Evolutionary conservation across 768 basidiomycete species (phyloP).

Genomic region (Boletellus ananas): DNA sequence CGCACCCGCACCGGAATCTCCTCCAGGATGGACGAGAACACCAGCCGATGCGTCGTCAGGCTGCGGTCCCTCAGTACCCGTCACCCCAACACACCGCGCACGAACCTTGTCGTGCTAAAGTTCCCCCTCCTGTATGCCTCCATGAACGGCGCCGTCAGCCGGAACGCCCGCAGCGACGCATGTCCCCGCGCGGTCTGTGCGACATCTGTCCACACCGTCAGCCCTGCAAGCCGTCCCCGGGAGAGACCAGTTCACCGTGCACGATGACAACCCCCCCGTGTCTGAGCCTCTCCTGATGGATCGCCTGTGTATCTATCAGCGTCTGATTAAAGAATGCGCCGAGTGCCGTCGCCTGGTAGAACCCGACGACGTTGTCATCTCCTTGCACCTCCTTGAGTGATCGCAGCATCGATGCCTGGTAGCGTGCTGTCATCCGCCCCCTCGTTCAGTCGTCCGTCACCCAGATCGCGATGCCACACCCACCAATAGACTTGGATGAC

Average conservation of each 20-base stretch:
- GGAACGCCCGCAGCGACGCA: conserved; percentile 86
- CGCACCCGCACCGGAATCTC: conserved; percentile 84
- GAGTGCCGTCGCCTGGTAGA: conserved; percentile 86
- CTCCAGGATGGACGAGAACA: conserved; percentile 81
- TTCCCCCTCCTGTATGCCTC: conserved; percentile 78
- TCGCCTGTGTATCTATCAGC: conserved; percentile 76
- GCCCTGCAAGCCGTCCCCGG: background rate
- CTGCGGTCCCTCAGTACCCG: conserved; percentile 38
- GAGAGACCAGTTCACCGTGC: conserved; percentile 55
- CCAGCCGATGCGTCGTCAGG: conserved; percentile 73
- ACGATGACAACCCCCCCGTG: conserved; percentile 84
- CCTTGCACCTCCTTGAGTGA: conserved; percentile 87
- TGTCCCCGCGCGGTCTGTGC: conserved; percentile 78
- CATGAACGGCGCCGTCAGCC: conserved; percentile 74
- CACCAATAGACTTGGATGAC: conserved; percentile 70
- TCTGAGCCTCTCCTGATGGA: conserved; percentile 80
- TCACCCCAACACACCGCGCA: background rate
- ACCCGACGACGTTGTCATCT: conserved; percentile 89
- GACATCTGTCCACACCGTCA: conserved; percentile 49
- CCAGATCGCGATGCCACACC: conserved; percentile 26
- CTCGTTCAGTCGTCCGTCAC: conserved; percentile 1
- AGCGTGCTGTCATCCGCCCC: conserved; percentile 52
- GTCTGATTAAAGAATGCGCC: conserved; percentile 84
- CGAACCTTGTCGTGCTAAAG: conserved; percentile 81
- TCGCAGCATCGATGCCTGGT: conserved; percentile 80